Evolutionary conservation across 768 basidiomycete genomes (phyloP), one percentile per base, ranked within the genome.

Genomic region (Pleurotus platypus): DNA sequence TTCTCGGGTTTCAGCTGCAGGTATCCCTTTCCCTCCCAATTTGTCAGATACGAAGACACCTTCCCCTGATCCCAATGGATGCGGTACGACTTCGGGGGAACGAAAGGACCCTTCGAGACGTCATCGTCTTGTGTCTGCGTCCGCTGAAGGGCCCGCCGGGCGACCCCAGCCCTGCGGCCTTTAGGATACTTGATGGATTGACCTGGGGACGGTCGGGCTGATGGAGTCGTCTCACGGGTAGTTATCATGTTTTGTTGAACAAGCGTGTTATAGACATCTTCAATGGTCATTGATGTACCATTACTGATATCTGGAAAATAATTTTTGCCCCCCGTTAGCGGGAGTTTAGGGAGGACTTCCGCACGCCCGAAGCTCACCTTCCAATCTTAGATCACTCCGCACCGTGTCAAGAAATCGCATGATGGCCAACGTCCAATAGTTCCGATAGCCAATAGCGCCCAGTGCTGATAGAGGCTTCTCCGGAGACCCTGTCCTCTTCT

Each of bases 391-490:
- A 51, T 80, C 75, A 35, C 75, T 76, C n/a, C 86, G 78, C 11
- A 84, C 82, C 12, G 77, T 79, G 40, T 78, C 75, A 55, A 83
- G 72, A 71, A 86, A 95, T 55, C 86, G 81, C 84, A 94, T 94
- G 54, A 98, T 67, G 37, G 92, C 80, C 46, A 94, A 74, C 2
- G 86, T 92, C 96, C 97, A 98, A 68, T 98, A 98, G 61, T 87
- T 91, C 74, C 80, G 87, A 75, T 99, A 99, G n/a, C 93, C 91
- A 54, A 98, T 77, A 11, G 91, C 89, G 20, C 97, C 97, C 22
- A 99, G 81, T 40, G 83, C 88, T 43, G 94, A 98, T 11, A 99
- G 82, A 11, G 97, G 97, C 64, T 95, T 95, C 70, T 99, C 97
- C 1, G 97, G 97, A 5, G 95, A 93, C 18, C 97, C 97, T 9